A percentile compares a stretch with the other conserved stretches of the same genome.
Evolutionary conservation across 1,139 yeast species (phyloP).

Genomic region (Lodderomyces elongisporus): DNA sequence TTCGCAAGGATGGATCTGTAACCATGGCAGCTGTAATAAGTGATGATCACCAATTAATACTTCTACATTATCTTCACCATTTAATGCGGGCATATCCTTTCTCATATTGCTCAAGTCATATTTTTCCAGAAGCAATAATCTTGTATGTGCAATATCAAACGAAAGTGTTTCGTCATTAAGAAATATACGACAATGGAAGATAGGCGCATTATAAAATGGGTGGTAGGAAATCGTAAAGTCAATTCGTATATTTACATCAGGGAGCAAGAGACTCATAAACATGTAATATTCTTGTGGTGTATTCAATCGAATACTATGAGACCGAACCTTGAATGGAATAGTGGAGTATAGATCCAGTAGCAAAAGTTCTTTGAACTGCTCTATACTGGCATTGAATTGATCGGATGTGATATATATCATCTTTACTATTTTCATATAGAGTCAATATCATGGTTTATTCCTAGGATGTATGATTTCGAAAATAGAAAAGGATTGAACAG

Average conservation of each 20-base stretch:
- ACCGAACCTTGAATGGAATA: constrained; percentile 6
- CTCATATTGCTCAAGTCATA: background rate
- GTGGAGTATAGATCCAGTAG: constrained; percentile 7
- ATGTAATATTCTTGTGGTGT: constrained; percentile 5
- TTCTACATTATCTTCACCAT: constrained; percentile 8
- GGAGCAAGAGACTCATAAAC: constrained; percentile 4
- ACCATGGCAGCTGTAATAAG: constrained; percentile 25
- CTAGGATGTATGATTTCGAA: too few relatives aligned
- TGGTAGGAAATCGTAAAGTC: constrained; percentile 28
- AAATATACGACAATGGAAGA: constrained; percentile 21
- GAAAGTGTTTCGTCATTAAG: constrained; percentile 3
- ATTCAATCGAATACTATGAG: constrained; percentile 12
- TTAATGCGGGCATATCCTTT: constrained; percentile 1
- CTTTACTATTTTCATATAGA: too few relatives aligned
- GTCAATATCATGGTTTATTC: background rate
- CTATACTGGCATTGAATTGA: constrained; percentile 15
- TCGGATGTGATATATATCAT: constrained; percentile 5
- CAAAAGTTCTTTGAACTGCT: constrained; percentile 12
- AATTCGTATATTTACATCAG: constrained; percentile 6
- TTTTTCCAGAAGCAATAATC: constrained; percentile 1
- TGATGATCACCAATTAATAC: constrained; percentile 20
- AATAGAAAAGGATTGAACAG: too few relatives aligned
- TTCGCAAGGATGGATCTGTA: constrained; percentile 38
- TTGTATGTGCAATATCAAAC: background rate
- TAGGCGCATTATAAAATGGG: constrained; percentile 29